Percentiles rank a stretch among this genome's conserved stretches.
These are phyloP conservation scores for Saturnispora serradocipensis DNA, from an alignment of 805 yeast species.

Conservation along the genomic window DNA sequence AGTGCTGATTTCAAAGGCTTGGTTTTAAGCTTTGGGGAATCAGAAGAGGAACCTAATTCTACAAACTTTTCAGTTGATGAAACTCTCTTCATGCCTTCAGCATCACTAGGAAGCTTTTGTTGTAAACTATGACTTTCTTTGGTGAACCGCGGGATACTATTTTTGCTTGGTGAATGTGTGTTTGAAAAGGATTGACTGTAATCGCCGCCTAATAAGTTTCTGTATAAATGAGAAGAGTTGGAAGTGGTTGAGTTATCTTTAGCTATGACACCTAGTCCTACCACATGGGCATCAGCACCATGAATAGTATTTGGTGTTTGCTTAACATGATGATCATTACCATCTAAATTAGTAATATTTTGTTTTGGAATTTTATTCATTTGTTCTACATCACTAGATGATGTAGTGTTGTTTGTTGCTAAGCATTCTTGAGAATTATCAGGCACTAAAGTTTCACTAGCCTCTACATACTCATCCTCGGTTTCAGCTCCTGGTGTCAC, in stretches of 20 bases:
- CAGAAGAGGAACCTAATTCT: background rate
- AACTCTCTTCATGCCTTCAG: background rate
- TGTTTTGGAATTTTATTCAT: background rate
- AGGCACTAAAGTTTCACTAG: slow-evolving; percentile 2
- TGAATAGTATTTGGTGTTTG: background rate
- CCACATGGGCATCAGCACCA: background rate
- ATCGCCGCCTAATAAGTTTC: slow-evolving; percentile 7
- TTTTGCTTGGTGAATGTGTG: slow-evolving; percentile 5
- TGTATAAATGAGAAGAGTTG: slow-evolving; percentile 9
- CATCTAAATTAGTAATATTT: background rate
- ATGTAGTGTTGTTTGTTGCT: background rate
- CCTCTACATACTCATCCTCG: slow-evolving; percentile 9
- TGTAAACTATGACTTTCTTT: background rate
- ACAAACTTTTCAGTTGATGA: background rate
- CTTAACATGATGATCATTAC: background rate
- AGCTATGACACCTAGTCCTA: background rate
- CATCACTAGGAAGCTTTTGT: background rate
- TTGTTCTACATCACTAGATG: background rate
- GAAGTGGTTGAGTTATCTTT: background rate
- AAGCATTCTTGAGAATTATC: background rate
- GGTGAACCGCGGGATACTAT: slow-evolving; percentile 7
- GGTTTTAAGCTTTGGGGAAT: background rate
- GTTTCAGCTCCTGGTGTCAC: slow-evolving; percentile 1
- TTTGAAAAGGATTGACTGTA: background rate
- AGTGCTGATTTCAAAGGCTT: slow-evolving; percentile 4